Evolutionary conservation across 306 rosid genomes (phyloP).

Genomic region (Rubus idaeus): DNA sequence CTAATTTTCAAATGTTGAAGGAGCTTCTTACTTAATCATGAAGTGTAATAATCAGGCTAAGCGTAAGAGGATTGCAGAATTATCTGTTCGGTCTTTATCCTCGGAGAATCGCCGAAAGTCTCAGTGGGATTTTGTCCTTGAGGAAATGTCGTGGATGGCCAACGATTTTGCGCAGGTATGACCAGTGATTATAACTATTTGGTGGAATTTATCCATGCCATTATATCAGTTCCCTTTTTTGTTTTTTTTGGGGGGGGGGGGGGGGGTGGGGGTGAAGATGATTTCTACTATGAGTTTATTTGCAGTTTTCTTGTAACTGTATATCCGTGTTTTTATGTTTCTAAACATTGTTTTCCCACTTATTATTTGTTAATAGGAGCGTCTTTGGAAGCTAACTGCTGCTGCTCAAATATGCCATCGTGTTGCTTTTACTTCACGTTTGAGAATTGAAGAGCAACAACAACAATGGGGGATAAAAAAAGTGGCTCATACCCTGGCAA

Average conservation of each 20-base stretch:
- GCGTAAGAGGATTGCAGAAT: constrained; percentile 86
- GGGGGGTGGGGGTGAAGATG: neutral
- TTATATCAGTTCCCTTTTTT: neutral
- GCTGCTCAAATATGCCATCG: constrained; percentile 76
- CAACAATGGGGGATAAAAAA: constrained; percentile 49
- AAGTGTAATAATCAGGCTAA: constrained; percentile 60
- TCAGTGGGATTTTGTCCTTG: constrained; percentile 94
- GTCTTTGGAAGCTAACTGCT: constrained; percentile 90
- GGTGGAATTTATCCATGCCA: neutral
- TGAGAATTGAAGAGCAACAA: constrained; percentile 61
- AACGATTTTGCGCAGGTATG: constrained; percentile 96
- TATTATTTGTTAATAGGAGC: constrained; percentile 59
- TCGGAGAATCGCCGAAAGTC: constrained; percentile 56
- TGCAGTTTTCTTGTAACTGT: neutral
- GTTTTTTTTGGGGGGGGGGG: neutral
- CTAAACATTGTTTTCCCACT: constrained; percentile 15
- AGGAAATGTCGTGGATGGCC: constrained; percentile 99
- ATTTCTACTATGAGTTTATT: constrained; percentile 5
- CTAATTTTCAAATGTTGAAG: constrained; percentile 18
- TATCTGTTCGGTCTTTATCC: constrained; percentile 62
- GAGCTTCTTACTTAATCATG: constrained; percentile 4
- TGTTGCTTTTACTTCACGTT: constrained; percentile 63
- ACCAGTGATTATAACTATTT: constrained; percentile 26
- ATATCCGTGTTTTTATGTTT: neutral
- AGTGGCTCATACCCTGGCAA: constrained; percentile 77